Percentiles rank a stretch among this genome's conserved stretches.
These are phyloP conservation scores for Alnus rubra DNA, from an alignment of 306 rosid species.

Conservation along the genomic window DNA sequence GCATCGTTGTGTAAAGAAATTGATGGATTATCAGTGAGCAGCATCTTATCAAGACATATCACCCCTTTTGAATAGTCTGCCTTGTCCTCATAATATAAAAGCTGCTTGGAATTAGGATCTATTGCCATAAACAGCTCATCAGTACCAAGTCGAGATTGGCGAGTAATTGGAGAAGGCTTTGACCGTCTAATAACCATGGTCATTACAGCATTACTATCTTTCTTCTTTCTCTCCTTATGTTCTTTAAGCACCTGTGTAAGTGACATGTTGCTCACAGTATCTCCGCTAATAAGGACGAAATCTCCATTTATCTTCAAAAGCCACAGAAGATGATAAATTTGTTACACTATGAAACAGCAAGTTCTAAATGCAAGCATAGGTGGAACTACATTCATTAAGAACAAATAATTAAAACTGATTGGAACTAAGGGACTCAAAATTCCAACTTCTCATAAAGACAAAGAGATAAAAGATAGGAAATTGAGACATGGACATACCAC, in stretches of 20 bases:
- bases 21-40: constrained; percentile 70
- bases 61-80: constrained; percentile 63
- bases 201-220: constrained; percentile 91
- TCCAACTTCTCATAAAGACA: not conserved
- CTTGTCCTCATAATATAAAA: constrained; percentile 86
- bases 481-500: constrained; percentile 56
- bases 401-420: not conserved
- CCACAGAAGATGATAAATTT: constrained; percentile 31
- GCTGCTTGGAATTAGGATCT: constrained; percentile 86
- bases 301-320: constrained; percentile 88
- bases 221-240: constrained; percentile 91
- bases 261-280: constrained; percentile 96
- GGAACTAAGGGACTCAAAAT: not conserved
- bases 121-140: constrained; percentile 91
- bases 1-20: constrained; percentile 85
- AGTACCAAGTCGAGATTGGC: constrained; percentile 94
- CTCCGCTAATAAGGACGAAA: constrained; percentile 93
- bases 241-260: constrained; percentile 86
- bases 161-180: constrained; percentile 72
- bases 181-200: constrained; percentile 91
- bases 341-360: constrained; percentile 27
- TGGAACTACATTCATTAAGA: not conserved
- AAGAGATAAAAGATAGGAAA: not conserved
- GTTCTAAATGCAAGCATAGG: constrained; percentile 8
- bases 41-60: constrained; percentile 72